A percentile compares a stretch with the other conserved stretches of the same genome.
Conservation (phyloP, 1,139 yeast species). For the Meyerozyma guilliermondii region DNA sequence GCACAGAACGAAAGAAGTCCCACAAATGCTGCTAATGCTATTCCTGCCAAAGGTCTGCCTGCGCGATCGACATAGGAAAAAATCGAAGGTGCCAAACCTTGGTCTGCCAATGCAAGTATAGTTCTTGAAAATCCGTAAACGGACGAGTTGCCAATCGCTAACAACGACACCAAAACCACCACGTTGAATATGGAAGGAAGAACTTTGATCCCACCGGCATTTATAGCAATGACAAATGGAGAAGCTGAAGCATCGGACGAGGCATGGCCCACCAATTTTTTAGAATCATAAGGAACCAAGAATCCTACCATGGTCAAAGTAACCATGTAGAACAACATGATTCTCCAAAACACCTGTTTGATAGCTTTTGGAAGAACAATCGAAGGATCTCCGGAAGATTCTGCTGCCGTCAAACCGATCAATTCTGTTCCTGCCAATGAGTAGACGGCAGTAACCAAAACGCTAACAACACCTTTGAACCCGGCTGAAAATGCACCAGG, state of each 20-base stretch:
- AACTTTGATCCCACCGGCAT: conserved; percentile 44
- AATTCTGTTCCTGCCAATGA: conserved; percentile 44
- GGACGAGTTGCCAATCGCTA: conserved; percentile 42
- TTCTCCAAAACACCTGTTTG: conserved; percentile 41
- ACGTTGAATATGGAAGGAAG: conserved; percentile 43
- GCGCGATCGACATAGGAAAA: conserved; percentile 33
- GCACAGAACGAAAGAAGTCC: conserved; percentile 38
- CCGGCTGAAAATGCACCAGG: conserved; percentile 67
- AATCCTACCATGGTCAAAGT: conserved; percentile 38
- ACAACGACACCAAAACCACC: conserved; percentile 34
- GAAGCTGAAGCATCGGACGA: conserved; percentile 32
- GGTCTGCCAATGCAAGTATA: conserved; percentile 34
- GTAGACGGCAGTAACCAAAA: conserved; percentile 38
- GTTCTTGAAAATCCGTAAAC: conserved; percentile 43
- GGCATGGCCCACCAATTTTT: background rate
- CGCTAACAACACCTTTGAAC: conserved; percentile 47
- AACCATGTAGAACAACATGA: conserved; percentile 35
- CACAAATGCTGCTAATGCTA: conserved; percentile 26
- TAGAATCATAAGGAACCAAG: conserved; percentile 25
- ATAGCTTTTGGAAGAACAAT: conserved; percentile 37
- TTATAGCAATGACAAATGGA: conserved; percentile 57
- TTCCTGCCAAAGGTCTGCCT: conserved; percentile 41
- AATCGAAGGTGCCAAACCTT: conserved; percentile 35
- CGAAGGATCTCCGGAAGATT: conserved; percentile 34
- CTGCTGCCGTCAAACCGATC: conserved; percentile 33